Evolutionary conservation across 1,139 yeast genomes (phyloP), one percentile per base, ranked within the genome.

Genomic region (Saccharomyces hybrid): DNA sequence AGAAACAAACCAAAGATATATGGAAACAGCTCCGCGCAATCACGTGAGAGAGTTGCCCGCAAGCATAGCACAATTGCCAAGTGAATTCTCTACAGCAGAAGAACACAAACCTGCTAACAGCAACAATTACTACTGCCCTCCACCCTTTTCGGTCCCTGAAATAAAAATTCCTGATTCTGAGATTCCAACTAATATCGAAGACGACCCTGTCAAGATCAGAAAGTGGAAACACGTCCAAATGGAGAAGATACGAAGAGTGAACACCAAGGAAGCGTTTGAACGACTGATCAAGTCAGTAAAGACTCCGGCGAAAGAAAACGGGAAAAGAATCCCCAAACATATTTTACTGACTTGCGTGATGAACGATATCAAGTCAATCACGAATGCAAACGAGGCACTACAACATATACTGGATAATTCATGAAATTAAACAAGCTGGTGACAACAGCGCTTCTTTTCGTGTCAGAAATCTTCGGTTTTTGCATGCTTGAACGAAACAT

Each of bases 141-240:
- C 53, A 5, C 42, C 55, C 34, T 55, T 60, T 42, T 51, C 55
- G n/a, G 53, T 68, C 8, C 70, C 71, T 7, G 67, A 64, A 4
- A 60, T 66, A 11, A 58, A 57, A 4, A 55, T 67, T 14, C 56
- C 60, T 2, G 65, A 65, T 34, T 52, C 59, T 7, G 60, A 59
- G 16, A 56, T 62, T 7, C 72, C 72, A 1, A 21, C 46, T 2
- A 61, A 61, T 31, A 51, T 68, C 2, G 47, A 32, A 24, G 47
- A 55, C 26, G 63, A 66, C 53, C 53, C 60, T 4, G 56, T 55
- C 4, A 56, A 56, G 46, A 31, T 65, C 12, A 62, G 67, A 52
- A 68, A 67, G 56, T 67, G 72, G 69, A 68, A 64, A 50, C 73
- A 70, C 56, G 71, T 69, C 3, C 61, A 65, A 46, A 55, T 66